phyloP scores from a whole-genome alignment of 108 stramenopile genomes.

The Cyclotella distinguenda region DNA sequence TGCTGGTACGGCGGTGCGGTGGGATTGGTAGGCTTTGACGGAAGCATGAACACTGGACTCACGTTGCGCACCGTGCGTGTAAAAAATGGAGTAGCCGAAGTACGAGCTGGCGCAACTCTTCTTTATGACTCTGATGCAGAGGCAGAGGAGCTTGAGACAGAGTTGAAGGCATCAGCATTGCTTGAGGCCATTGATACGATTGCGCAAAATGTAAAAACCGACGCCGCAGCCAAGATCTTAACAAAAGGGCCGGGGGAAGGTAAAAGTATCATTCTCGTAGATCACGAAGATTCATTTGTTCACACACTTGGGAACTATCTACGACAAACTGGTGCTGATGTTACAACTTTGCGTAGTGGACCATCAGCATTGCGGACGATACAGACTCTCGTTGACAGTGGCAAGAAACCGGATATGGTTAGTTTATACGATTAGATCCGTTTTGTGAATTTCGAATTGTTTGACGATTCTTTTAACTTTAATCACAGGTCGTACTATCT shows the following conservation, averaged over 20 bases:
- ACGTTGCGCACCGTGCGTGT: constrained; percentile 94
- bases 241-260: constrained; percentile 68
- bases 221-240: constrained; percentile 6
- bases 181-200: constrained; percentile 83
- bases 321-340: constrained; percentile 95
- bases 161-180: constrained; percentile 97
- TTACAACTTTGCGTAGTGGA: constrained; percentile 90
- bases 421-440: too few species aligned
- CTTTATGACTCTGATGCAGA: constrained; percentile 91
- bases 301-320: constrained; percentile 98
- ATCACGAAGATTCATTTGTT: constrained; percentile 98
- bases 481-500: constrained; percentile 76
- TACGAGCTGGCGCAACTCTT: constrained; percentile 94
- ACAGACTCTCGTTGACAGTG: constrained; percentile 67
- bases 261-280: constrained; percentile 88
- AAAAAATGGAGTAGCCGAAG: constrained; percentile 92
- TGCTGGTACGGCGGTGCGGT: constrained; percentile 99
- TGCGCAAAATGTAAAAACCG: constrained; percentile 19
- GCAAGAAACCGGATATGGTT: constrained; percentile 86
- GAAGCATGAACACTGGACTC: constrained; percentile 94
- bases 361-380: constrained; percentile 72
- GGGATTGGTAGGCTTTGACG: constrained; percentile 97
- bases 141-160: constrained; percentile 96
- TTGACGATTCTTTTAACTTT: background rate
- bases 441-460: too few species aligned